Conservation (phyloP, 768 basidiomycete genomes). For the Boletus pseudo-olivaceus region DNA sequence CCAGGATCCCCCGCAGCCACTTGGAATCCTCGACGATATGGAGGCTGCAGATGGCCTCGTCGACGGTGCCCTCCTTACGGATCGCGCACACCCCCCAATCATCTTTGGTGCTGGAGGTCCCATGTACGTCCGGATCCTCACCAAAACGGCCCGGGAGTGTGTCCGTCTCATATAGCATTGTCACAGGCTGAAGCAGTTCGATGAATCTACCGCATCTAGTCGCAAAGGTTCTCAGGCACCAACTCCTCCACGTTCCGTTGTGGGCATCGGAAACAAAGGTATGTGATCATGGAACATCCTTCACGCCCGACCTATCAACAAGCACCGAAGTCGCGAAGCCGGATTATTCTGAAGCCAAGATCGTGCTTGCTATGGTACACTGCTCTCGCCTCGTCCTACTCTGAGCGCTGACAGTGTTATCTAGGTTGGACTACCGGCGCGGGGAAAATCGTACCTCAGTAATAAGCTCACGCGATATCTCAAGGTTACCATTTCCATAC, state of each 20-base stretch:
- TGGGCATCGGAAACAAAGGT: slow-evolving; percentile 90
- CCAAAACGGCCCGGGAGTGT: background rate
- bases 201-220: slow-evolving; percentile 69
- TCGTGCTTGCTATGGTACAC: slow-evolving; percentile 92
- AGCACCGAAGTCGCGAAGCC: slow-evolving; percentile 76
- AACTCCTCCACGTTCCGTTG: slow-evolving; percentile 79
- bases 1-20: slow-evolving; percentile 3
- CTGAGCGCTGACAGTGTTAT: background rate
- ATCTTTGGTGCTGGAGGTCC: slow-evolving; percentile 73
- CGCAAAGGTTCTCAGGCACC: slow-evolving; percentile 68
- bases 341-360: slow-evolving; percentile 98
- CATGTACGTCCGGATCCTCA: slow-evolving; percentile 44
- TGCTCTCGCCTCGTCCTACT: background rate
- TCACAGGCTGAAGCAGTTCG: slow-evolving; percentile 72
- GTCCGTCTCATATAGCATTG: background rate
- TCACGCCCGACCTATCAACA: background rate
- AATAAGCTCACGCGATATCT: slow-evolving; percentile 98
- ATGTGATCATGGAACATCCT: slow-evolving; percentile 1
- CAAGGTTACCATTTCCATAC: slow-evolving; percentile 50
- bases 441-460: slow-evolving; percentile 97
- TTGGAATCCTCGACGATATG: slow-evolving; percentile 29
- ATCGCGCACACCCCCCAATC: slow-evolving; percentile 42
- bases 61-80: slow-evolving; percentile 13
- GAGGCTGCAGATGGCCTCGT: slow-evolving; percentile 10
- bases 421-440: slow-evolving; percentile 94